Evolutionary conservation across 2,329 filamentous ascomycete species (phyloP).

Genomic region (Ophiosphaerella korrae): DNA sequence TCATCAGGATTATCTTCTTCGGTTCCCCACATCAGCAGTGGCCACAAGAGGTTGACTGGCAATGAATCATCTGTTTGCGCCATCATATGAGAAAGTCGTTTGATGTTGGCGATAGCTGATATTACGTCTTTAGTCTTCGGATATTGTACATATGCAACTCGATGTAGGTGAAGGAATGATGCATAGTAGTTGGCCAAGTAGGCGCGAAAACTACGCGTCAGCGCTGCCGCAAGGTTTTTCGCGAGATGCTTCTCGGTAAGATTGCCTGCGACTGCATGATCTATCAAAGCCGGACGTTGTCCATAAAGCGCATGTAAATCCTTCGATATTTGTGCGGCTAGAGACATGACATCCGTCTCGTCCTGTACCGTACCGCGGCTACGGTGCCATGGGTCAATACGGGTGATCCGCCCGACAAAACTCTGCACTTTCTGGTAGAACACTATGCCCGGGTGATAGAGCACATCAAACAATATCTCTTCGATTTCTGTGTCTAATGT

Average conservation of each 20-base stretch:
- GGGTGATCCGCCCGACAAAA: conserved; percentile 62
- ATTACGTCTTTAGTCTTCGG: conserved; percentile 58
- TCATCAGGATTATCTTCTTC: conserved; percentile 59
- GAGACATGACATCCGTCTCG: conserved; percentile 63
- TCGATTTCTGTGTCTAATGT: conserved; percentile 47
- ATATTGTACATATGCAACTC: conserved; percentile 61
- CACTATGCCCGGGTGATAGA: conserved; percentile 61
- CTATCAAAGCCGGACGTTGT: conserved; percentile 60
- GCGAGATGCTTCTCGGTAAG: conserved; percentile 57
- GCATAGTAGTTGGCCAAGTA: conserved; percentile 64
- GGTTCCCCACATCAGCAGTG: conserved; percentile 60
- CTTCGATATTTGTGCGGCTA: conserved; percentile 56
- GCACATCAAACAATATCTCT: conserved; percentile 59
- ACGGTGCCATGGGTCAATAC: conserved; percentile 63
- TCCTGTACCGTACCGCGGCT: conserved; percentile 62
- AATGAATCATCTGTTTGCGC: conserved; percentile 53
- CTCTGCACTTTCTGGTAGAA: conserved; percentile 65
- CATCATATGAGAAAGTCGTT: conserved; percentile 54
- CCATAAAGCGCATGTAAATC: conserved; percentile 59
- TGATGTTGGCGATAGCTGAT: conserved; percentile 57
- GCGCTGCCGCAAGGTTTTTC: conserved; percentile 55
- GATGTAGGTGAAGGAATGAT: conserved; percentile 61
- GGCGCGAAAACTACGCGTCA: conserved; percentile 60
- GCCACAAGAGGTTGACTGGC: conserved; percentile 64
- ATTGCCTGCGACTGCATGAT: conserved; percentile 60